phyloP scores from a whole-genome alignment of 1,284 basidiomycete genomes.

The Afroboletus lepidellus region DNA sequence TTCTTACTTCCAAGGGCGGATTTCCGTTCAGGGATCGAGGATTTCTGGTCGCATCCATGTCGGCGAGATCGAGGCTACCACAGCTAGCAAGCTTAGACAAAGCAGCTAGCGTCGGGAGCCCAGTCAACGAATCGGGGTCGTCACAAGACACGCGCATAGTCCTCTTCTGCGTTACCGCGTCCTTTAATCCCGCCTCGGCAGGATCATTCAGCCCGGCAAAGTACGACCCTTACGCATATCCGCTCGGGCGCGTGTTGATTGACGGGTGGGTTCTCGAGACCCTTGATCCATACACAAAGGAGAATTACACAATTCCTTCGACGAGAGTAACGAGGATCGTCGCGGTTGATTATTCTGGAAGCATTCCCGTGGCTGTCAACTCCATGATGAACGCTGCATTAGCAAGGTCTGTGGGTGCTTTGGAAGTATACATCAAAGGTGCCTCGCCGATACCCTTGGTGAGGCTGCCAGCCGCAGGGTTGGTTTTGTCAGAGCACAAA shows the following conservation, averaged over 20 bases:
- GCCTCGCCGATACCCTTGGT: constrained; percentile 62
- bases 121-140: constrained; percentile 22
- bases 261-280: constrained; percentile 98
- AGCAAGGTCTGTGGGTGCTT: constrained; percentile 63
- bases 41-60: constrained; percentile 77
- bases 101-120: constrained; percentile 24
- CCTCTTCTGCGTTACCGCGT: constrained; percentile 76
- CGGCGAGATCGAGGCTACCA: constrained; percentile 58
- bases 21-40: constrained; percentile 93
- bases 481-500: constrained; percentile 54
- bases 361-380: constrained; percentile 85
- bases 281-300: constrained; percentile 93
- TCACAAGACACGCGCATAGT: constrained; percentile 44
- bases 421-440: constrained; percentile 71
- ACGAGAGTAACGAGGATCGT: constrained; percentile 88
- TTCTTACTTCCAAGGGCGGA: constrained; percentile 67
- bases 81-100: constrained; percentile 36
- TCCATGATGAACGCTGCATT: constrained; percentile 82
- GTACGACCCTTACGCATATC: constrained; percentile 77
- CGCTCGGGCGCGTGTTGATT: constrained; percentile 81
- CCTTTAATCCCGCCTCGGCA: constrained; percentile 66
- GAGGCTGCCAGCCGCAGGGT: constrained; percentile 61
- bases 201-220: constrained; percentile 59
- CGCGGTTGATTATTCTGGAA: constrained; percentile 87
- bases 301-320: constrained; percentile 94